A percentile compares a stretch with the other conserved stretches of the same genome.
phyloP scores from a whole-genome alignment of 805 yeast species.

The Monosporozyma unispora region DNA sequence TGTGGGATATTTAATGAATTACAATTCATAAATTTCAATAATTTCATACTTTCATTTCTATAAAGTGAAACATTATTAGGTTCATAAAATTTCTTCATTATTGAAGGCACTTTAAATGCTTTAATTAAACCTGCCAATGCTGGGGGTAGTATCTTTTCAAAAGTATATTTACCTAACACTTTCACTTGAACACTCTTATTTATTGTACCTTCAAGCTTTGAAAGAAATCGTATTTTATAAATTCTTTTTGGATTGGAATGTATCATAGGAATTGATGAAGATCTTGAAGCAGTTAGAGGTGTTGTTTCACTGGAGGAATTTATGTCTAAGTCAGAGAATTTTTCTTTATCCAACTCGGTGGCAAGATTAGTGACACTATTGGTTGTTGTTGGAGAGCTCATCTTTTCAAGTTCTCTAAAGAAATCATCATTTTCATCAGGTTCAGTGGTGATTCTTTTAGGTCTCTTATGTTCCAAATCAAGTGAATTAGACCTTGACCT shows the following conservation, averaged over 20 bases:
- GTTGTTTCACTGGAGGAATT: neutral
- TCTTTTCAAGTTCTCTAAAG: conserved; percentile 15
- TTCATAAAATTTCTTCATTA: conserved; percentile 12
- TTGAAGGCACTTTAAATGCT: conserved; percentile 15
- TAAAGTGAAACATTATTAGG: conserved; percentile 20
- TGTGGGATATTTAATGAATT: conserved; percentile 23
- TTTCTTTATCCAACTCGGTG: neutral
- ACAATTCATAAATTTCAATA: conserved; percentile 27
- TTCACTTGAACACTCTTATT: conserved; percentile 23
- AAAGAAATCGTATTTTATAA: conserved; percentile 21
- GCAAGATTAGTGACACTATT: neutral
- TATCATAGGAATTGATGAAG: neutral
- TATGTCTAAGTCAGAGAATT: neutral
- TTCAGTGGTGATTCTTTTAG: neutral
- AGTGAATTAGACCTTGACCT: conserved; percentile 1
- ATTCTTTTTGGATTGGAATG: conserved; percentile 11
- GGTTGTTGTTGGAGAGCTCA: neutral
- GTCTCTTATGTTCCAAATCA: neutral
- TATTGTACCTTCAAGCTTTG: conserved; percentile 23
- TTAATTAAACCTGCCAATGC: conserved; percentile 19
- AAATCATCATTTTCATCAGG: conserved; percentile 22
- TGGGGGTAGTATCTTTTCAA: conserved; percentile 21
- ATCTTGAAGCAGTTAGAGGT: neutral
- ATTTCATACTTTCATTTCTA: conserved; percentile 20
- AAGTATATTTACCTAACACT: conserved; percentile 22